Base-by-base conservation (phyloP, 345 rosid genomes). In the Lepidium aucheri region DNA sequence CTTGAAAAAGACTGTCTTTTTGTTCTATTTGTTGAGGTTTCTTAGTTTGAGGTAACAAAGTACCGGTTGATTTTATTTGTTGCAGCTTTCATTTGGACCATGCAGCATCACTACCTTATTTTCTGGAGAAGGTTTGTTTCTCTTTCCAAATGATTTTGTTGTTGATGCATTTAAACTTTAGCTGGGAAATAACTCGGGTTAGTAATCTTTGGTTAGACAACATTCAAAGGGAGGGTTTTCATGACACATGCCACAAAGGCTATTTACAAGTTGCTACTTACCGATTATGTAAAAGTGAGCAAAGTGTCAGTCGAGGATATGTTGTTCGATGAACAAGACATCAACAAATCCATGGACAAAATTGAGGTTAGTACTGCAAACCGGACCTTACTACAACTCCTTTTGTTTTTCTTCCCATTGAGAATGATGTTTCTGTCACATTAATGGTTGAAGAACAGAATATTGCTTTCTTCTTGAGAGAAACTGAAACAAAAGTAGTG, bases 61-160 rank as follows among this genome's bases (percentile, higher is more conserved):
- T 28, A 36, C 34, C 3, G 7, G 9, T 54, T 40, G 11, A 32
- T 69, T 28, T 5, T 60, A 68, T 66, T 33, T 6, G 50, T 58
- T 85, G 86, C 89, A 93, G 99, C 78, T 93, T 93, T 89, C 99
- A 93, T 81, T 81, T 93, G 89, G 99, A 90, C 81, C 99, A 93
- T 77, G 99, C 97, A 62, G 99, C 97, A 35, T 93, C 97, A 35
- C 66, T 93, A 16, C 99, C 99, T 43, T 93, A 93, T 75, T 90
- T 93, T 75, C 82, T 93, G 43, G 97, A 90, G 74, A 90, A 90
- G 96, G 98, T 93, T 74, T 62, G 74, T 67, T 47, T 74, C 20
- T 69, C 24, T 45, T 8, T 18, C 28, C 35, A 20, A 35, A 68
- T 52, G 49, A 10, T 22, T 16, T 10, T 14, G 4, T n/a, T 14